These are phyloP conservation scores for Daldinia sp. DNA, from an alignment of 2,329 filamentous ascomycete genomes.

Conservation along the genomic window DNA sequence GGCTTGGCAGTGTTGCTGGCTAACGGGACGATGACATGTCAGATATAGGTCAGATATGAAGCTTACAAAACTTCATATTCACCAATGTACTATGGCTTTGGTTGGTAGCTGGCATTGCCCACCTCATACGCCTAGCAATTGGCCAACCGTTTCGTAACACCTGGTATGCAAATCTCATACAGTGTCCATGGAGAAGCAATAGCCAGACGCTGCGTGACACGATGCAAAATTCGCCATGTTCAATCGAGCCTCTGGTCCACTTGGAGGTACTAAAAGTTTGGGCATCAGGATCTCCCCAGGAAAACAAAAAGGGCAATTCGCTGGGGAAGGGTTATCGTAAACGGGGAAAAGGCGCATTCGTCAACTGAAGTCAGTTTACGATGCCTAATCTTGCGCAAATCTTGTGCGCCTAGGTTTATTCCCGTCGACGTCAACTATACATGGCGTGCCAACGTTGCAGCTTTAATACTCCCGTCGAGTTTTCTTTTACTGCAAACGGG, in stretches of 20 bases:
- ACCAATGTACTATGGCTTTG: conserved; percentile 26
- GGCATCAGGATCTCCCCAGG: conserved; percentile 28
- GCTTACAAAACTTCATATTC: conserved; percentile 27
- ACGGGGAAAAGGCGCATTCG: conserved; percentile 18
- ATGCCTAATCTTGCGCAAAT: conserved; percentile 36
- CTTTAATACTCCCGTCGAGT: conserved; percentile 34
- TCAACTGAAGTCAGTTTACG: conserved; percentile 13
- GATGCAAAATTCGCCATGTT: conserved; percentile 30
- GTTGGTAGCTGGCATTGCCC: conserved; percentile 33
- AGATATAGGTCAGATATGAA: conserved; percentile 37
- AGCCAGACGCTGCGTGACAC: conserved; percentile 38
- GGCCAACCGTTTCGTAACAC: conserved; percentile 33
- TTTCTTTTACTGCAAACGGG: conserved; percentile 20
- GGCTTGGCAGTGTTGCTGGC: conserved; percentile 40
- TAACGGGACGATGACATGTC: conserved; percentile 44
- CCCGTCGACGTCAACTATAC: conserved; percentile 30
- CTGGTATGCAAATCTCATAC: conserved; percentile 33
- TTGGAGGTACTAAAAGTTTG: conserved; percentile 23
- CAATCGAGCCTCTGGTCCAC: conserved; percentile 26
- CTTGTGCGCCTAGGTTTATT: conserved; percentile 26
- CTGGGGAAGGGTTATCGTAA: conserved; percentile 21
- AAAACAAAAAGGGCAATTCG: conserved; percentile 22
- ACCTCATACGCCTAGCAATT: conserved; percentile 34
- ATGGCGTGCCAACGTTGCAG: conserved; percentile 29
- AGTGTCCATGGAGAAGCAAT: conserved; percentile 20